phyloP scores from a whole-genome alignment of 768 basidiomycete species.

The Kwoniella shandongensis region DNA sequence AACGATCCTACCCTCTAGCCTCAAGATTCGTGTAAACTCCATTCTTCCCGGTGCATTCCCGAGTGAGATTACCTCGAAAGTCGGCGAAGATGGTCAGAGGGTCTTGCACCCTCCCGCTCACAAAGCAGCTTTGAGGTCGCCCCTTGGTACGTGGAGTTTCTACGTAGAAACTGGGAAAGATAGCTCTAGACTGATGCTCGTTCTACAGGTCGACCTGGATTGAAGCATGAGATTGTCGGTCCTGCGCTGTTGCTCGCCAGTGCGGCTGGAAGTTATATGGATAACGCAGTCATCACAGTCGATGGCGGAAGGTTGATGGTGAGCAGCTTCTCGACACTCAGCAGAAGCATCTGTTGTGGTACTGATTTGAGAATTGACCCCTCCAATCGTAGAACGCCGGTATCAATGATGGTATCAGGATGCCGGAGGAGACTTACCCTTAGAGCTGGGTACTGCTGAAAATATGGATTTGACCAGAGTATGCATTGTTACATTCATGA shows the following conservation, averaged over 20 bases:
- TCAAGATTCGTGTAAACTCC: conserved; percentile 40
- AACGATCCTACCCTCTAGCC: conserved; percentile 10
- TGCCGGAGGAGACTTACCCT: conserved; percentile 23
- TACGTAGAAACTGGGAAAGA: too few relatives aligned
- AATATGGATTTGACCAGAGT: too few relatives aligned
- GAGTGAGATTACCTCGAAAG: conserved; percentile 29
- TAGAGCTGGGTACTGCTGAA: too few relatives aligned
- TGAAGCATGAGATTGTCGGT: conserved; percentile 36
- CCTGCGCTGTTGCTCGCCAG: conserved; percentile 33
- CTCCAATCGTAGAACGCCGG: conserved; percentile 14
- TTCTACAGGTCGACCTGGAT: conserved; percentile 27
- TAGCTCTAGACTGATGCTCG: too few relatives aligned
- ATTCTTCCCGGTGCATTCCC: conserved; percentile 41
- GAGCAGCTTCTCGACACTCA: too few relatives aligned
- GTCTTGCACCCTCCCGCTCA: conserved; percentile 9
- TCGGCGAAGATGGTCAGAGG: conserved; percentile 7
- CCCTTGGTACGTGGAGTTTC: conserved; percentile 3
- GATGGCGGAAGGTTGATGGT: conserved; percentile 33
- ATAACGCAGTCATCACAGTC: conserved; percentile 31
- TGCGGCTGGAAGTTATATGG: conserved; percentile 37
- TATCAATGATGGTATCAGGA: conserved; percentile 26
- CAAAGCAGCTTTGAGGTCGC: conserved; percentile 7
- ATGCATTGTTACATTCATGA: too few relatives aligned
- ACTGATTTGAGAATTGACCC: too few relatives aligned
- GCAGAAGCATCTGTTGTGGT: background rate